These are phyloP conservation scores for Rhizoctonia solani DNA, from an alignment of 1,284 basidiomycete genomes.

Conservation along the genomic window DNA sequence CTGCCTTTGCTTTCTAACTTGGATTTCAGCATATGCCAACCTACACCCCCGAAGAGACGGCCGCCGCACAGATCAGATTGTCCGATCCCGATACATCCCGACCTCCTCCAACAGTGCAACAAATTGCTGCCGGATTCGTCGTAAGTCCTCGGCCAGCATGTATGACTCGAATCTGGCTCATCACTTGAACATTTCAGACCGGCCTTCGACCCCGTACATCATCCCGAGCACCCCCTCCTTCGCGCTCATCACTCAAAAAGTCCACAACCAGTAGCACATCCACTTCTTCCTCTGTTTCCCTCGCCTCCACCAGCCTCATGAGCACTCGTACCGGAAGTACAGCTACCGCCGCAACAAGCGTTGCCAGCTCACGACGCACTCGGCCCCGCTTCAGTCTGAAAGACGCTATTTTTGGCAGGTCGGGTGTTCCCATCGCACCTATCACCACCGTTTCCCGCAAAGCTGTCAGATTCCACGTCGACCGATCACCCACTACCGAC, in stretches of 20 bases:
- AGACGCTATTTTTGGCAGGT: conserved; percentile 10
- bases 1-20: neutral
- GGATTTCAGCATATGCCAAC: neutral
- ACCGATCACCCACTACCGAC: conserved; percentile 14
- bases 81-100: neutral
- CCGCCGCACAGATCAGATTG: conserved; percentile 8
- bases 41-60: conserved; percentile 16
- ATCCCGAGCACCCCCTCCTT: neutral
- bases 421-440: neutral
- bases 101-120: conserved; percentile 17
- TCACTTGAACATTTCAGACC: neutral
- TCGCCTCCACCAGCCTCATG: conserved; percentile 24
- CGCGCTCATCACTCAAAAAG: conserved; percentile 27
- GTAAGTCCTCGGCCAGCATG: conserved; percentile 1
- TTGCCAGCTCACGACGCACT: conserved; percentile 13
- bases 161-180: neutral
- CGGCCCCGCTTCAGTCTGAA: conserved; percentile 17
- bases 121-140: conserved; percentile 27
- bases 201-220: conserved; percentile 6
- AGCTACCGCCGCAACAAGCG: conserved; percentile 15
- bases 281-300: conserved; percentile 4
- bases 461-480: conserved; percentile 13
- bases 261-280: conserved; percentile 10
- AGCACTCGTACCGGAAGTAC: conserved; percentile 23
- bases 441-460: neutral